A percentile compares a stretch with the other conserved stretches of the same genome.
Conservation (phyloP, 2,329 filamentous ascomycete species). For the Chaetomium sp. region DNA sequence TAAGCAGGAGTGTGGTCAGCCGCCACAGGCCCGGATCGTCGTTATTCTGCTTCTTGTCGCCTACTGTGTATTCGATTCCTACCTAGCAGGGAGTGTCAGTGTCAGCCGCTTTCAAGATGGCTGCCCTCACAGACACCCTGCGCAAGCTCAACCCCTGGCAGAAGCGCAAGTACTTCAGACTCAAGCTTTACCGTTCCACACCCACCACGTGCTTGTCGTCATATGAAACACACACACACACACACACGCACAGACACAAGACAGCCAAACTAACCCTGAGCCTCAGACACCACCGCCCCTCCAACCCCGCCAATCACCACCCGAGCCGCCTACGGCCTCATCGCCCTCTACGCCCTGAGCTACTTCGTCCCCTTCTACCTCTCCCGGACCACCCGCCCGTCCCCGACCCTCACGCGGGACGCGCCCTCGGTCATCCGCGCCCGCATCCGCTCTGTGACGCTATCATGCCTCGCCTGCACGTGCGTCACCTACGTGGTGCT, state of each 20-base stretch:
- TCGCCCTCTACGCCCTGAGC: constrained; percentile 74
- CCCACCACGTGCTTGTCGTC: constrained; percentile 4
- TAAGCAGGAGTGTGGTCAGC: constrained; percentile 18
- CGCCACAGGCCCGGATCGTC: background rate
- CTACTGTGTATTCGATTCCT: background rate
- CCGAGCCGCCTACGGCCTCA: constrained; percentile 39
- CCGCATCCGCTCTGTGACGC: constrained; percentile 76
- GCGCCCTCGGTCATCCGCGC: constrained; percentile 86
- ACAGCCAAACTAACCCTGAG: constrained; percentile 12
- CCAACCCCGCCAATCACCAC: constrained; percentile 47
- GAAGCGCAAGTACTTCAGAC: constrained; percentile 26
- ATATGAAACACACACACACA: background rate
- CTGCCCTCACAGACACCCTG: constrained; percentile 29
- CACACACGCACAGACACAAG: background rate
- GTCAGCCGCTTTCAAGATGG: constrained; percentile 26
- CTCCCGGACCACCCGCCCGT: constrained; percentile 76
- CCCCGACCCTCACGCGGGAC: constrained; percentile 77
- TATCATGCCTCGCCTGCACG: constrained; percentile 72
- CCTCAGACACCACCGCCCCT: constrained; percentile 33
- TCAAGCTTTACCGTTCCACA: constrained; percentile 6
- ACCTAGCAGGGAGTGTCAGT: background rate
- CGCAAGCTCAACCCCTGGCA: constrained; percentile 33
- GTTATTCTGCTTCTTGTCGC: background rate
- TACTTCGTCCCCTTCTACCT: constrained; percentile 94
- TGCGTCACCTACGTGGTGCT: constrained; percentile 68